phyloP scores from a whole-genome alignment of 2,329 filamentous ascomycete species.

The Zasmidium citrigriseum region DNA sequence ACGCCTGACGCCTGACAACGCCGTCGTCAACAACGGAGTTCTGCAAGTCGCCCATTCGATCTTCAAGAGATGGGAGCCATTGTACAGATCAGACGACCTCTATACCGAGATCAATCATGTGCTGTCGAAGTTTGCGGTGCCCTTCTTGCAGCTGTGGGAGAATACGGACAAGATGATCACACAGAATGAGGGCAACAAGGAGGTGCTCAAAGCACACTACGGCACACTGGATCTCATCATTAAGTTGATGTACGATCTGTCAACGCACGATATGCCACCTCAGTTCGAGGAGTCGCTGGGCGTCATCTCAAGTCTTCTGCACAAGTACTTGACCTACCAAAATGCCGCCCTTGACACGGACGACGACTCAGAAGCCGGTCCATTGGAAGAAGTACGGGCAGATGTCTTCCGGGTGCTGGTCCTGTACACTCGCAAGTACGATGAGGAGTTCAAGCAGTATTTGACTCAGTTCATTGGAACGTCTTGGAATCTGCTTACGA shows the following conservation, averaged over 20 bases:
- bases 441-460: conserved; percentile 84
- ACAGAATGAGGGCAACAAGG: conserved; percentile 73
- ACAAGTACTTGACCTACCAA: conserved; percentile 91
- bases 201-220: conserved; percentile 74
- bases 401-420: conserved; percentile 91
- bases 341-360: conserved; percentile 80
- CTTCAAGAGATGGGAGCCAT: conserved; percentile 90
- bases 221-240: conserved; percentile 83
- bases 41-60: conserved; percentile 97
- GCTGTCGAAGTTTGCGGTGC: conserved; percentile 75
- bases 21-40: conserved; percentile 86
- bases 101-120: conserved; percentile 98
- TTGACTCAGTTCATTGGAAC: conserved; percentile 83
- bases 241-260: conserved; percentile 93
- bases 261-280: conserved; percentile 93
- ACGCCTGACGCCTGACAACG: conserved; percentile 78
- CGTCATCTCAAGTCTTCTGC: conserved; percentile 74
- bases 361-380: conserved; percentile 85
- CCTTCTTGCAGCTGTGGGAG: conserved; percentile 80
- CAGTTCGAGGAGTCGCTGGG: conserved; percentile 88
- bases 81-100: conserved; percentile 89
- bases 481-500: conserved; percentile 88
- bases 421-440: conserved; percentile 90
- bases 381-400: conserved; percentile 83
- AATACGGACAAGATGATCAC: conserved; percentile 71